Conservation (phyloP, 139 green algal genomes). For the Volvox africanus region DNA sequence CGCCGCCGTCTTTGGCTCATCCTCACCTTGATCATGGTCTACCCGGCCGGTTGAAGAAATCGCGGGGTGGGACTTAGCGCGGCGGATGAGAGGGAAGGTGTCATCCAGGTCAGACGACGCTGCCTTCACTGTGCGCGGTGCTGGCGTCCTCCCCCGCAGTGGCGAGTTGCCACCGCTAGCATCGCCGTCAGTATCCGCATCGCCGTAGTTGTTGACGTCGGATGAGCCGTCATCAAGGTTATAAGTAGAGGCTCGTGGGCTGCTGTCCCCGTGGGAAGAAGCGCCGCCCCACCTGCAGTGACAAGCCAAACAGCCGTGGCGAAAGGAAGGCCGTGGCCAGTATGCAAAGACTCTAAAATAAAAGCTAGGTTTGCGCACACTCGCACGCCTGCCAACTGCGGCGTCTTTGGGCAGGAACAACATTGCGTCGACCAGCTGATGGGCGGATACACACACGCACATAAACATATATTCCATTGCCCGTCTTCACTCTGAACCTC, state of each 20-base stretch:
- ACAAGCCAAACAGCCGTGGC: background rate
- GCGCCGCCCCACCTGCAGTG: background rate
- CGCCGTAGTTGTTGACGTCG: slow-evolving; percentile 26
- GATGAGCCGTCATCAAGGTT: background rate
- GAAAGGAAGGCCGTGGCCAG: too few relatives aligned
- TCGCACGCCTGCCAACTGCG: too few relatives aligned
- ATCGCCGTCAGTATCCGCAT: slow-evolving; percentile 27
- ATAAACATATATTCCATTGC: too few relatives aligned
- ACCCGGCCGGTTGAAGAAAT: background rate
- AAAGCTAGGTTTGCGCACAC: too few relatives aligned
- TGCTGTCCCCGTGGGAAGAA: background rate
- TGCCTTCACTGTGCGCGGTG: background rate
- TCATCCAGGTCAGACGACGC: background rate
- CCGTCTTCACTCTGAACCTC: too few relatives aligned
- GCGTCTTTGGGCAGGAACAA: too few relatives aligned
- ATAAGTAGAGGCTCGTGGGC: background rate
- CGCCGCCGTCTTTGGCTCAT: background rate
- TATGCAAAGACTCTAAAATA: too few relatives aligned
- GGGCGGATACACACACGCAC: too few relatives aligned
- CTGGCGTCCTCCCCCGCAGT: background rate
- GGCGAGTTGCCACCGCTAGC: slow-evolving; percentile 7
- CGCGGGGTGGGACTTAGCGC: slow-evolving; percentile 7
- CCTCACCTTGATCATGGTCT: background rate
- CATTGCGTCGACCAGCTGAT: too few relatives aligned
- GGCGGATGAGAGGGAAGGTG: background rate